Base-by-base conservation (phyloP, 192 early-diverging fungal genomes). In the Rhizophagus prolifer region DNA sequence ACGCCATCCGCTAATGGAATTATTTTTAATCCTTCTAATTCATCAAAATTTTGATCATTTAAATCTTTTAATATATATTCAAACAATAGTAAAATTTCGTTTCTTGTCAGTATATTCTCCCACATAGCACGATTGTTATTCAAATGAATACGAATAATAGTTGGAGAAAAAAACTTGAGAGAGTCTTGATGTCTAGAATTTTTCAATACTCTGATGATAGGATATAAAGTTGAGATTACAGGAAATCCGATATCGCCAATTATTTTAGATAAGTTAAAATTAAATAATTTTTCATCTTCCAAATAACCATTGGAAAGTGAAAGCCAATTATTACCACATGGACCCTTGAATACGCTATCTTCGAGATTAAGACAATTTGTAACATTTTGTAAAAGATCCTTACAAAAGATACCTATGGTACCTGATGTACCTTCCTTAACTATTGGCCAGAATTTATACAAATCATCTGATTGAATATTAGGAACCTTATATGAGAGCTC, bases 391-490 rank as follows among this genome's bases (percentile, higher is more conserved):
- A 70, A 50, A 5, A 70, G 25, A 16, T 46, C 0, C 16, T 70
- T 46, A 7, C 41, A 70, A 16, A 70, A 70, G 3, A 26, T 25
- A 47, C 9, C 14, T 1, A 26, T 26, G 44, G 2, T 54, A 26
- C 36, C 2, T 1, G 68, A 70, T n/a, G 9, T 19, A 28, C 1
- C 3, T 28, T 13, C 25, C 23, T n/a, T 23, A 30, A 28, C 2
- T 47, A 28, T 47, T 47, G 68, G 68, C 68, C 68, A 70, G 26
- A 70, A 54, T 54, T 54, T n/a, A 54, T 54, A 54, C 7, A 54
- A 7, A n/a, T 54, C 16, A 21, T 54, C 4, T 21, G 19, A 54
- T 21, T 6, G 16, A 54, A 54, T 54, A 19, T 54, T 21, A 21
- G 14, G 4, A 54, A 54, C 50, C 1, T 54, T 50, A 19, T 14